These are phyloP conservation scores for Aphanomyces astaci DNA, from an alignment of 352 stramenopile genomes.

Conservation along the genomic window DNA sequence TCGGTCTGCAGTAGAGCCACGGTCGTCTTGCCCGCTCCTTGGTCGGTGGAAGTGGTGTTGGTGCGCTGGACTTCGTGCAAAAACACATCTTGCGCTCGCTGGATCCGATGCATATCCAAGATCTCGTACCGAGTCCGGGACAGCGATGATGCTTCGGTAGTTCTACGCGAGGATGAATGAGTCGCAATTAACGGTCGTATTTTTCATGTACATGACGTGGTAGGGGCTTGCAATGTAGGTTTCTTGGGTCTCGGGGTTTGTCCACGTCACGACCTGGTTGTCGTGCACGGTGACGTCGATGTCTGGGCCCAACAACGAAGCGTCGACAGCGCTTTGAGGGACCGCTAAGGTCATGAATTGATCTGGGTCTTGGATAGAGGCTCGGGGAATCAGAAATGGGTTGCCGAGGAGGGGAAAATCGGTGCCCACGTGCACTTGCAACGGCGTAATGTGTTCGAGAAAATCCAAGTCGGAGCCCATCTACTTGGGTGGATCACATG, in stretches of 20 bases:
- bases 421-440: constrained; percentile 35
- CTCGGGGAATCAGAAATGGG: constrained; percentile 56
- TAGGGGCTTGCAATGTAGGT: constrained; percentile 14
- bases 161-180: not conserved
- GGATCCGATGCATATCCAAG: constrained; percentile 6
- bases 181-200: not conserved
- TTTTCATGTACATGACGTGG: constrained; percentile 9
- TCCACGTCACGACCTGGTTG: constrained; percentile 14
- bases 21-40: no score
- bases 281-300: not conserved
- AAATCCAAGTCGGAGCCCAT: constrained; percentile 67
- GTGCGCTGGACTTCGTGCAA: constrained; percentile 17
- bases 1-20: no score
- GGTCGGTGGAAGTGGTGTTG: not conserved
- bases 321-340: not conserved
- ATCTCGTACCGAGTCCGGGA: not conserved
- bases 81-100: constrained; percentile 7
- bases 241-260: constrained; percentile 14
- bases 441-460: constrained; percentile 41
- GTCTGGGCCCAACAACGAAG: not conserved
- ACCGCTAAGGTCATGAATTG: not conserved
- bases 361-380: constrained; percentile 47
- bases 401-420: constrained; percentile 61
- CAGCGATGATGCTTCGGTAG: not conserved
- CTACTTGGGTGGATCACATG: not conserved